A percentile compares a stretch with the other conserved stretches of the same genome.
phyloP scores from a whole-genome alignment of 2,329 filamentous ascomycete species.

The Colletotrichum musicola region DNA sequence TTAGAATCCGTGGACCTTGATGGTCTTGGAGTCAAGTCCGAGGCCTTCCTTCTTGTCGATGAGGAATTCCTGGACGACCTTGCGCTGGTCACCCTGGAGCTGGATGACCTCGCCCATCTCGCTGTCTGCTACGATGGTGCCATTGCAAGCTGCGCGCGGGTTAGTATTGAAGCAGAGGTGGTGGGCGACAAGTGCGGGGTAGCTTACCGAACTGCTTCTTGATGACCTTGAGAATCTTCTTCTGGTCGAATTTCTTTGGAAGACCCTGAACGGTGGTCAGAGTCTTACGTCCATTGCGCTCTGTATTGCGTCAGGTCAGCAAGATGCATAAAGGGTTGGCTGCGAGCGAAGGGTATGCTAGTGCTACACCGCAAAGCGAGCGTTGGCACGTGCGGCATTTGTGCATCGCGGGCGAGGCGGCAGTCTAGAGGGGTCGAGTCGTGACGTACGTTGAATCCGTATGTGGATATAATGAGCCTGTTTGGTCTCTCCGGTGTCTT shows the following conservation, averaged over 20 bases:
- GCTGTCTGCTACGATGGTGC: constrained; percentile 94
- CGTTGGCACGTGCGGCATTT: constrained; percentile 34
- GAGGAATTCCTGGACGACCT: constrained; percentile 98
- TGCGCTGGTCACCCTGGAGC: constrained; percentile 99
- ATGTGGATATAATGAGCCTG: constrained; percentile 99
- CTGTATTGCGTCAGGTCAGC: constrained; percentile 67
- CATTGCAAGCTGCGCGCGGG: constrained; percentile 86
- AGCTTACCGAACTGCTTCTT: constrained; percentile 96
- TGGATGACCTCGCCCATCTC: constrained; percentile 99
- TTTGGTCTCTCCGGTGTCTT: constrained; percentile 96
- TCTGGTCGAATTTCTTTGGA: constrained; percentile 98
- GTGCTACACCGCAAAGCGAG: neutral
- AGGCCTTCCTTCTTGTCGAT: constrained; percentile 95
- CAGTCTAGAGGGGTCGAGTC: neutral
- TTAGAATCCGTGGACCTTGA: constrained; percentile 80
- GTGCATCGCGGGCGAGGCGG: neutral
- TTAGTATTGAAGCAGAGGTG: constrained; percentile 43
- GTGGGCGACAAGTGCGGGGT: neutral
- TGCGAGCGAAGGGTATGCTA: neutral
- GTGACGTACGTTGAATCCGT: constrained; percentile 93
- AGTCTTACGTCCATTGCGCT: constrained; percentile 99
- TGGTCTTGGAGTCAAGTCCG: constrained; percentile 94
- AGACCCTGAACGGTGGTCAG: constrained; percentile 99
- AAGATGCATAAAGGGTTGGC: neutral
- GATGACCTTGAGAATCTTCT: constrained; percentile 99